Conservation (phyloP, 305 asterid species). For the Fraxinus xanthoxyloides region DNA sequence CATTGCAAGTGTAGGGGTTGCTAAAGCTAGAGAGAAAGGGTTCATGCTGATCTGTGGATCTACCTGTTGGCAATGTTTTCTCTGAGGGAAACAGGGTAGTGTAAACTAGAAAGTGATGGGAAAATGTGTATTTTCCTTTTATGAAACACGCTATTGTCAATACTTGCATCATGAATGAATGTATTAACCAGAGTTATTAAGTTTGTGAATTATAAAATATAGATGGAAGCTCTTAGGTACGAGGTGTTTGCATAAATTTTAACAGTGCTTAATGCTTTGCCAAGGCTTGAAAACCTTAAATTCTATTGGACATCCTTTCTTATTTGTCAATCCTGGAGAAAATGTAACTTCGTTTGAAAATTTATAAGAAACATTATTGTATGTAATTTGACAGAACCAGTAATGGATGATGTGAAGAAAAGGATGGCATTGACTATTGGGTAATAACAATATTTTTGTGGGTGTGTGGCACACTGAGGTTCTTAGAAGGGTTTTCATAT, state of each 20-base stretch:
- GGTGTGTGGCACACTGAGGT: background rate
- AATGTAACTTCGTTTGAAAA: background rate
- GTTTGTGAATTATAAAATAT: background rate
- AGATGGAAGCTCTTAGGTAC: background rate
- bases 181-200: background rate
- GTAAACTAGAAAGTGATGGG: background rate
- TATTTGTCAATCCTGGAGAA: background rate
- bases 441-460: background rate
- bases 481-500: background rate
- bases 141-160: background rate
- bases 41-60: background rate
- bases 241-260: background rate
- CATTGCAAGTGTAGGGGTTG: background rate
- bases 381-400: background rate
- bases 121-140: background rate
- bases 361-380: background rate
- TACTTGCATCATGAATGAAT: background rate
- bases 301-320: background rate
- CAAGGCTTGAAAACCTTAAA: background rate
- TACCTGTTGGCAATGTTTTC: background rate
- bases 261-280: background rate
- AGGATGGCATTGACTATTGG: background rate
- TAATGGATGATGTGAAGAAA: background rate
- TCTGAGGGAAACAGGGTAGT: background rate
- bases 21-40: background rate